Base-by-base conservation (phyloP, 345 rosid genomes). In the Eucalyptus caleyi region DNA sequence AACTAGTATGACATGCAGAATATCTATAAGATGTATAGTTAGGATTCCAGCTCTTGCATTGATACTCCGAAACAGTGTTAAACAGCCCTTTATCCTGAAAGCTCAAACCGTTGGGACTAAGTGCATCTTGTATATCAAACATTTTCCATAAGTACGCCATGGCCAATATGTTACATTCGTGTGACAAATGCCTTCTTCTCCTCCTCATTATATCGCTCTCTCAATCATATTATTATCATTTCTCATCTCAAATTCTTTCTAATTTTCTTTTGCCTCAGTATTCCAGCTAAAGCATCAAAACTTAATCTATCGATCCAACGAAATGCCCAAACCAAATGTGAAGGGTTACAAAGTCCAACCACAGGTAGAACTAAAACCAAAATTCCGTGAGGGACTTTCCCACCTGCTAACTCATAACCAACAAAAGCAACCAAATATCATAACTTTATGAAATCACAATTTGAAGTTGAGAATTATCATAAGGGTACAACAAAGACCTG, bases 141-240 rank as follows among this genome's bases (percentile, higher is more conserved):
- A 34, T 18, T 0, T 72, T 19, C 24, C 26, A 32, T 9, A 18
- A 1, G 45, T 18, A 34, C 3, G 0, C 26, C 81, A 18, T 16
- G 81, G 1, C 7, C 81, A 34, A 69, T 69, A 3, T 69, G 42
- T 69, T 34, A 27, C 24, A 69, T 34, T 16, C 44, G 0, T 1
- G 4, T 34, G 24, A 10, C 81, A 69, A 69, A 34, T 69, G 44
- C 44, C 56, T 18, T 8, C 42, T 67, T 32, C 80, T n/a, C n/a
- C n/a, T n/a, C n/a, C n/a, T n/a, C n/a, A n/a, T n/a, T n/a, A n/a
- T n/a, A n/a, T n/a, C 1, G 13, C 44, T 69, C 42, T 32, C 81
- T 69, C 1, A 32, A 69, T 34, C 81, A 69, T 18, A 16, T n/a
- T 18, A 16, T n/a, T 3, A 19, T 69, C 24, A 69, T 34, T 34